These are phyloP conservation scores for Aspergillus hiratsukae DNA, from an alignment of 2,329 filamentous ascomycete species.

Conservation along the genomic window DNA sequence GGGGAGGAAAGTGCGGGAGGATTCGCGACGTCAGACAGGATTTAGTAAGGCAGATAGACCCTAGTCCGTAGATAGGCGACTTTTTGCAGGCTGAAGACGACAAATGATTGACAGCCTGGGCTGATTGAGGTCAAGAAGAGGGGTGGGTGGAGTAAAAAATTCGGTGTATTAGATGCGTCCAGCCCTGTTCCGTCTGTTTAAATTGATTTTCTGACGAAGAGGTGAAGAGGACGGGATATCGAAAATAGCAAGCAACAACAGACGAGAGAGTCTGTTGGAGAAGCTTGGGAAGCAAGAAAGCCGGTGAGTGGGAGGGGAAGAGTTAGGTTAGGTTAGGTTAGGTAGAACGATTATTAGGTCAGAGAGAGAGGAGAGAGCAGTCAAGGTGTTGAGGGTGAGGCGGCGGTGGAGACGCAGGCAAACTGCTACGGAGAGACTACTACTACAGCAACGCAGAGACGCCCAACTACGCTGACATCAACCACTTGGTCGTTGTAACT, in stretches of 20 bases:
- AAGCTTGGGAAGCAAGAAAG: conserved; percentile 4
- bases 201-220: neutral
- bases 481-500: conserved; percentile 6
- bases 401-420: conserved; percentile 10
- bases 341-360: neutral
- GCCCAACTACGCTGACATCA: conserved; percentile 14
- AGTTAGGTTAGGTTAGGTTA: neutral
- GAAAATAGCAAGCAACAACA: conserved; percentile 11
- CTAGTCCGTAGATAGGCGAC: conserved; percentile 3
- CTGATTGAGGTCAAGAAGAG: conserved; percentile 11
- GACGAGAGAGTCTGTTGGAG: conserved; percentile 3
- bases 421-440: neutral
- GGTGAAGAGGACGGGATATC: neutral
- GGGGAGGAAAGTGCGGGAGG: conserved; percentile 11
- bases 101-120: conserved; percentile 22
- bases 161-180: conserved; percentile 9
- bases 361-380: conserved; percentile 8
- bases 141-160: conserved; percentile 6
- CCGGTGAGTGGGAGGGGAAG: conserved; percentile 7
- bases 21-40: conserved; percentile 17
- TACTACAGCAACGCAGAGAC: neutral
- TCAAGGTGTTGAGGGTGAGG: conserved; percentile 11
- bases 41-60: conserved; percentile 11
- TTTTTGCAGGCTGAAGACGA: conserved; percentile 17
- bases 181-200: conserved; percentile 1